Base-by-base conservation (phyloP, 202 grass and related monocot species). In the Carex arenaria region DNA sequence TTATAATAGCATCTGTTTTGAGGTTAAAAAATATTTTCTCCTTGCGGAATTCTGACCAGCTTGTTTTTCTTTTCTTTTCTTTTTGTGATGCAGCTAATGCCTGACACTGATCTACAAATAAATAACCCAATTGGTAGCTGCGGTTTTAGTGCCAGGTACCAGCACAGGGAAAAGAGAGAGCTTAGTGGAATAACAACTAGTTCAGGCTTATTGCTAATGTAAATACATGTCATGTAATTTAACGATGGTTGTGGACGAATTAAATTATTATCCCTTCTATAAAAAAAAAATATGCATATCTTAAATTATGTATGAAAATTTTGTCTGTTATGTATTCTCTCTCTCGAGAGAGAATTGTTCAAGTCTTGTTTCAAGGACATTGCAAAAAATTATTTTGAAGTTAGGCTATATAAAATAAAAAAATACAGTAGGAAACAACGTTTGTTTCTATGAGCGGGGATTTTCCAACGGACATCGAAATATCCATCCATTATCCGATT, bases 81-180 rank as follows among this genome's bases (percentile, higher is more conserved):
- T 83, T 36, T 76, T 10, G 72, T 17, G 38, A 19, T 89, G 75
- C 85, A 87, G 87, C 75, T 81, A 78, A 52, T 52, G 62, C 80
- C 66, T 85, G 49, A 63, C 74, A 87, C 87, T 88, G 38, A 86
- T 89, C 61, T 83, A 72, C n/a, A 63, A 83, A 53, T 84, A 87
- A 83, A 53, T 84, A 87, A 84, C 84, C 84, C 20, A 57, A 67
- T 64, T 69, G 86, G 86, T 97, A 86, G 79, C 89, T 93, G 89
- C 82, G 45, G 57, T 93, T 86, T 90, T 97, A 88, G 79, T 76
- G 79, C 49, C 63, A 89, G 84, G 85, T 85, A 85, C 87, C 79
- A 79, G 85, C 87, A 89, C 42, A 45, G 42, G 79, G 47, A 80
- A 85, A 81, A 76, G 55, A 69, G 47, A 72, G 47, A 72, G 67